Conservation (phyloP, 352 stramenopile genomes). For the Phytophthora hybrid region DNA sequence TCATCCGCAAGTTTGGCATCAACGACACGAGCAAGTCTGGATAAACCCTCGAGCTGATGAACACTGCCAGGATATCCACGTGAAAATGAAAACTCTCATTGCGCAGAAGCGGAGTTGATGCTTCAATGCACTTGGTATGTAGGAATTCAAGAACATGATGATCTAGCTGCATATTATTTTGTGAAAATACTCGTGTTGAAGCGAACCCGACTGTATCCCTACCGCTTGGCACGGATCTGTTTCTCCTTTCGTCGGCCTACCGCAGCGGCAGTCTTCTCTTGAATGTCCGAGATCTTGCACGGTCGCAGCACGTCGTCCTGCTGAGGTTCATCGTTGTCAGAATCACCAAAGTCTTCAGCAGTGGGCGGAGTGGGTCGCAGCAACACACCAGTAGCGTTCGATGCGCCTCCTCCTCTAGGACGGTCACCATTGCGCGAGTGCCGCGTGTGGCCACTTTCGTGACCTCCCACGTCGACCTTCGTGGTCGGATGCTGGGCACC, state of each 20-base stretch:
- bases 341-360: conserved; percentile 79
- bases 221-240: conserved; percentile 58
- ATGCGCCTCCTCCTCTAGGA: conserved; percentile 21
- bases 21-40: conserved; percentile 48
- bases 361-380: conserved; percentile 64
- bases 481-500: conserved; percentile 34
- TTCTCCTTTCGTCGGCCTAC: conserved; percentile 80
- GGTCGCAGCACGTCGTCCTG: conserved; percentile 71
- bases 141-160: too few species aligned
- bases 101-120: too few species aligned
- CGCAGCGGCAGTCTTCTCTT: conserved; percentile 75
- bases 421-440: conserved; percentile 36
- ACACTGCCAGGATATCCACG: background rate
- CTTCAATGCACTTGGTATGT: too few species aligned
- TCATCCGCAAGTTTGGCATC: conserved; percentile 78
- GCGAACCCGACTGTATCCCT: conserved; percentile 4
- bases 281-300: conserved; percentile 82
- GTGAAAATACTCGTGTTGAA: conserved; percentile 2
- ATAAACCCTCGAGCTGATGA: conserved; percentile 3
- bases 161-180: too few species aligned
- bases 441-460: conserved; percentile 39
- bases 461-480: conserved; percentile 40
- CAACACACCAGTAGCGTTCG: conserved; percentile 29
- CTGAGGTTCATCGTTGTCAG: conserved; percentile 69
- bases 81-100: too few species aligned